Percentiles rank a stretch among this genome's conserved stretches.
Conservation (phyloP, 164 flowering plant genomes). For the Dillenia turbinata region DNA sequence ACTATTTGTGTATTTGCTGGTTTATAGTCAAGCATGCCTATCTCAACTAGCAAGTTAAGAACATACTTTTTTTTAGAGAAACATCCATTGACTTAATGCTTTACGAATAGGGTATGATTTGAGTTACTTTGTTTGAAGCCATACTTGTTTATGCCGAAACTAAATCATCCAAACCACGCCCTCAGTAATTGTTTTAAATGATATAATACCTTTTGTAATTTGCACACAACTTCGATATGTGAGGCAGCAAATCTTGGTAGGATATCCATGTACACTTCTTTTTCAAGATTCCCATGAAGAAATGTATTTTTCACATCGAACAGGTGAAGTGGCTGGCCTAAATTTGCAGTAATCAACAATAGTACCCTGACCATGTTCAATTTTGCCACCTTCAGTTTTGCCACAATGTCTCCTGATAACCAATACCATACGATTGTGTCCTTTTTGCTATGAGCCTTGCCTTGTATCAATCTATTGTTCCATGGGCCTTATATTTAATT, state of each 20-base stretch:
- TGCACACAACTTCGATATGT: background rate
- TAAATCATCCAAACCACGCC: conserved; percentile 5
- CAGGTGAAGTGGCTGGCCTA: background rate
- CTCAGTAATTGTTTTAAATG: background rate
- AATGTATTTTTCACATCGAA: conserved; percentile 1
- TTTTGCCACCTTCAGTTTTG: background rate
- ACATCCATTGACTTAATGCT: background rate
- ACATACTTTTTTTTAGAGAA: background rate
- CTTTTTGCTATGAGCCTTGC: no score
- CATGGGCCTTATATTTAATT: no score
- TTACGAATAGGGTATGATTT: no score
- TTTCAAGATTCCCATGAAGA: background rate
- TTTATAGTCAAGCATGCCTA: background rate
- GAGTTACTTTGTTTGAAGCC: no score
- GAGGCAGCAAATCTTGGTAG: background rate
- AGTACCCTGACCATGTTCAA: background rate
- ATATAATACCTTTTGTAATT: background rate
- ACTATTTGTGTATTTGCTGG: background rate
- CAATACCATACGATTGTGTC: background rate
- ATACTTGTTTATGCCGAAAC: background rate
- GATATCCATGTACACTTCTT: background rate
- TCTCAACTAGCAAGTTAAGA: conserved; percentile 1
- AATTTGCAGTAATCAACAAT: background rate
- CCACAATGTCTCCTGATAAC: background rate
- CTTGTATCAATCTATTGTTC: no score